Evolutionary conservation across 257 asterid species (phyloP).

Genomic region (Catharanthus roseus): DNA sequence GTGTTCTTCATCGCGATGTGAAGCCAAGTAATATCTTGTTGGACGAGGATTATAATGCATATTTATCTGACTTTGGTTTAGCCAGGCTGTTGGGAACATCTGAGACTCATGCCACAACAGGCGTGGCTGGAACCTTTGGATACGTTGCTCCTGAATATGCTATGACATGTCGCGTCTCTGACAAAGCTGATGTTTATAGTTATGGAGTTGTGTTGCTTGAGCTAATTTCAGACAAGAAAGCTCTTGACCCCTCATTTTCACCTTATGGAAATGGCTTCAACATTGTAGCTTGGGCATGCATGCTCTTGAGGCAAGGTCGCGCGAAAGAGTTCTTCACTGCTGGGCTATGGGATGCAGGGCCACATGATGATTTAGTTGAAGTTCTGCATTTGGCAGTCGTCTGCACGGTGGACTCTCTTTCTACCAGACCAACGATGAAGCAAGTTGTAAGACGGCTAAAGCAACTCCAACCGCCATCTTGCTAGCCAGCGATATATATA

Average conservation of each 20-base stretch:
- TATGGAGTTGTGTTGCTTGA: conserved; percentile 88
- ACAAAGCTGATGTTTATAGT: conserved; percentile 91
- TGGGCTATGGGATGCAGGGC: conserved; percentile 85
- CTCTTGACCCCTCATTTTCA: conserved; percentile 85
- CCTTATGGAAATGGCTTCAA: conserved; percentile 83
- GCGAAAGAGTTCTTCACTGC: conserved; percentile 79
- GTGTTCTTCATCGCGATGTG: conserved; percentile 93
- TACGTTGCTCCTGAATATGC: conserved; percentile 95
- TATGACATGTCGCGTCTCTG: conserved; percentile 90
- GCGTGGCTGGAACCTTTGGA: conserved; percentile 90
- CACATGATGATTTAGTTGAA: conserved; percentile 83
- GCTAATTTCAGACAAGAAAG: conserved; percentile 84
- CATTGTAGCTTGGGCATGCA: conserved; percentile 86
- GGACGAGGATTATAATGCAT: conserved; percentile 78
- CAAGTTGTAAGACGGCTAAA: conserved; percentile 80
- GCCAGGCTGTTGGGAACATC: conserved; percentile 79
- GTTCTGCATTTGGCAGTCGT: conserved; percentile 71
- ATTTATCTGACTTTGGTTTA: conserved; percentile 80
- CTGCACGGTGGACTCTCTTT: conserved; percentile 74
- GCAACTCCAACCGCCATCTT: conserved; percentile 81
- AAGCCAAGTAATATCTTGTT: conserved; percentile 85
- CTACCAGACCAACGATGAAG: conserved; percentile 84
- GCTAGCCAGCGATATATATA: conserved; percentile 39
- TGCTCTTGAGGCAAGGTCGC: conserved; percentile 75
- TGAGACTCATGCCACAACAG: conserved; percentile 84